These are phyloP conservation scores for Zygoascus flipseniorum DNA, from an alignment of 805 yeast species.

Conservation along the genomic window DNA sequence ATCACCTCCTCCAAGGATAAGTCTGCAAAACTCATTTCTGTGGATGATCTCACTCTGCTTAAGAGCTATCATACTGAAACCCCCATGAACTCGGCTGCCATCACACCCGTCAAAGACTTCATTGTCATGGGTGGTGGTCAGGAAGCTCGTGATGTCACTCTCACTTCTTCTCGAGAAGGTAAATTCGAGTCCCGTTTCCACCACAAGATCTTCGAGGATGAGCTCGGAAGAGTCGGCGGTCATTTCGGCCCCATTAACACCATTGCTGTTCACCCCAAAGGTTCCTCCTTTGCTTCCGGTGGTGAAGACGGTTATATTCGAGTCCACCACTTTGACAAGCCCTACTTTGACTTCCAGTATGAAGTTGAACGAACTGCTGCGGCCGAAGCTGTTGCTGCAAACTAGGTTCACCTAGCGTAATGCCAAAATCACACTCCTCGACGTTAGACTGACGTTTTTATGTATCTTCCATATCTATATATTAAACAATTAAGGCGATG, in stretches of 20 bases:
- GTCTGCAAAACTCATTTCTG: slow-evolving; percentile 68
- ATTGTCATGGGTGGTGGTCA: slow-evolving; percentile 98
- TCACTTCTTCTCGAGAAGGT: slow-evolving; percentile 91
- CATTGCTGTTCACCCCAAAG: slow-evolving; percentile 90
- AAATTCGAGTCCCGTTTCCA: slow-evolving; percentile 93
- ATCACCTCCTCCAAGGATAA: slow-evolving; percentile 91
- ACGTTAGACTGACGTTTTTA: background rate
- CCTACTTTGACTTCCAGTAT: slow-evolving; percentile 86
- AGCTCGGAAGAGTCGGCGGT: slow-evolving; percentile 94
- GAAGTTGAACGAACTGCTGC: slow-evolving; percentile 52
- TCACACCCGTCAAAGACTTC: slow-evolving; percentile 87
- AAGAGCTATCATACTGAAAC: slow-evolving; percentile 81
- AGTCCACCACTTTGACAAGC: slow-evolving; percentile 85
- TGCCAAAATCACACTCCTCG: background rate
- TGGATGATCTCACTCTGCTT: slow-evolving; percentile 60
- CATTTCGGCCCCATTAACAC: slow-evolving; percentile 98
- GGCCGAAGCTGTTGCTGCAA: background rate
- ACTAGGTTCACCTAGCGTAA: background rate
- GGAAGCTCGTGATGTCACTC: slow-evolving; percentile 96
- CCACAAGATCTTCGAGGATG: slow-evolving; percentile 92
- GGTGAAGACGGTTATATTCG: slow-evolving; percentile 98
- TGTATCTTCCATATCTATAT: background rate
- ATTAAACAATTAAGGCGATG: background rate
- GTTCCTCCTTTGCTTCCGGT: slow-evolving; percentile 89
- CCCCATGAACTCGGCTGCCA: slow-evolving; percentile 91